phyloP scores from a whole-genome alignment of 2,329 filamentous ascomycete species.

The Waltergamsia citrina region DNA sequence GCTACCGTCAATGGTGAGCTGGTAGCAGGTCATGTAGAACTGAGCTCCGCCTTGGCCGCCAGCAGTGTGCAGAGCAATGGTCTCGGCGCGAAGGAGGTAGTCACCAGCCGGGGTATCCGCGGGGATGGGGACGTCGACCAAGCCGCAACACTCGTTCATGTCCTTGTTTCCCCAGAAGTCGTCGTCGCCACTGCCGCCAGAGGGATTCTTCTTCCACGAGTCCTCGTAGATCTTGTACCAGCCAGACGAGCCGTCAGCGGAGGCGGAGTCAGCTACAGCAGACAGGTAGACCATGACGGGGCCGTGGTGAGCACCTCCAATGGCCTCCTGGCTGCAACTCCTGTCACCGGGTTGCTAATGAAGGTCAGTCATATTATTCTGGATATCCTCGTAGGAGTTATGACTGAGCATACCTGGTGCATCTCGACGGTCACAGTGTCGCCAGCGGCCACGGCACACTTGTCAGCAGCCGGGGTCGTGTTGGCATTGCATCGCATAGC shows the following conservation, averaged over 20 bases:
- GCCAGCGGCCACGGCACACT: conserved; percentile 37
- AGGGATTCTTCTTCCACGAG: conserved; percentile 23
- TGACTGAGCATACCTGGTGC: conserved; percentile 30
- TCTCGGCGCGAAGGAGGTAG: conserved; percentile 44
- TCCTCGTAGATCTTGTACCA: conserved; percentile 47
- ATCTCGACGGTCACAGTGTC: conserved; percentile 45
- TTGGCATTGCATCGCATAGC: conserved; percentile 36
- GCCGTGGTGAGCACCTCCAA: conserved; percentile 44
- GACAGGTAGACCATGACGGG: conserved; percentile 43
- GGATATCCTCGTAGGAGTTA: conserved; percentile 1
- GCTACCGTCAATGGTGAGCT: conserved; percentile 15
- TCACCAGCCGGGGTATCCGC: conserved; percentile 35
- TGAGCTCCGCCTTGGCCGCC: conserved; percentile 25
- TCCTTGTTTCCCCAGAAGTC: conserved; percentile 36
- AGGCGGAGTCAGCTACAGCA: conserved; percentile 36
- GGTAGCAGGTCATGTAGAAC: conserved; percentile 20
- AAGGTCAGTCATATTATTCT: not conserved
- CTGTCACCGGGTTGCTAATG: conserved; percentile 35
- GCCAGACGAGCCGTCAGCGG: conserved; percentile 27
- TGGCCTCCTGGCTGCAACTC: conserved; percentile 34
- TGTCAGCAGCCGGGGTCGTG: conserved; percentile 22
- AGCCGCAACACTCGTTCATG: conserved; percentile 27
- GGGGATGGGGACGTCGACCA: conserved; percentile 34
- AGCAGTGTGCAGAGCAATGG: conserved; percentile 40
- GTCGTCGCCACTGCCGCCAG: conserved; percentile 25